Evolutionary conservation across 1,139 yeast species (phyloP).

Genomic region (Hyphopichia fennica): DNA sequence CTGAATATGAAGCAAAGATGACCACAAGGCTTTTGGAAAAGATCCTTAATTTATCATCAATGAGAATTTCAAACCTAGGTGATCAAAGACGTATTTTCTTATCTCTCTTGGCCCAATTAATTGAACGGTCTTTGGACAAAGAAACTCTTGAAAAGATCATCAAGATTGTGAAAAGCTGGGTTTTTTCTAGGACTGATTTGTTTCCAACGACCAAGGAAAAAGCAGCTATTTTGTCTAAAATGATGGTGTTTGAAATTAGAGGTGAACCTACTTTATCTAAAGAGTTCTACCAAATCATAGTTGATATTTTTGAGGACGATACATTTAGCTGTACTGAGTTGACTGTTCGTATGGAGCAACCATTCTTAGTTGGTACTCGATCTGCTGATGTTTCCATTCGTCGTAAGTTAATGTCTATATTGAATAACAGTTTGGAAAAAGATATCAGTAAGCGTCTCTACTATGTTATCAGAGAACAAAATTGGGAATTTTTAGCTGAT

Average conservation of each 20-base stretch:
- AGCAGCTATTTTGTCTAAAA: constrained; percentile 89
- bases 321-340: constrained; percentile 81
- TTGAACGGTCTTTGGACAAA: constrained; percentile 84
- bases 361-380: constrained; percentile 91
- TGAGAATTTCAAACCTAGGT: constrained; percentile 80
- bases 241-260: constrained; percentile 89
- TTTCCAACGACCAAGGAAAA: constrained; percentile 96
- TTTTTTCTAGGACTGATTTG: constrained; percentile 75
- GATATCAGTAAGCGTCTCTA: constrained; percentile 78
- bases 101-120: constrained; percentile 81
- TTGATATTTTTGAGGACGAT: constrained; percentile 84
- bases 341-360: constrained; percentile 95
- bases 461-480: constrained; percentile 87
- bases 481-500: constrained; percentile 94
- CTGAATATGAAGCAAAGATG: constrained; percentile 73
- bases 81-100: constrained; percentile 91
- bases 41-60: constrained; percentile 73
- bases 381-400: constrained; percentile 77
- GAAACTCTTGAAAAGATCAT: constrained; percentile 74
- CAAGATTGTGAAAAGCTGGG: constrained; percentile 83
- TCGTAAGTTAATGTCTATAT: constrained; percentile 73
- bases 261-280: constrained; percentile 81
- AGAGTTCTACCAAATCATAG: constrained; percentile 81
- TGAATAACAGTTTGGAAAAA: constrained; percentile 77
- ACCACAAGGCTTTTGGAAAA: constrained; percentile 75